Evolutionary conservation across 768 basidiomycete genomes (phyloP), one percentile per base, ranked within the genome.

Genomic region (Pleurotus ostreatus): DNA sequence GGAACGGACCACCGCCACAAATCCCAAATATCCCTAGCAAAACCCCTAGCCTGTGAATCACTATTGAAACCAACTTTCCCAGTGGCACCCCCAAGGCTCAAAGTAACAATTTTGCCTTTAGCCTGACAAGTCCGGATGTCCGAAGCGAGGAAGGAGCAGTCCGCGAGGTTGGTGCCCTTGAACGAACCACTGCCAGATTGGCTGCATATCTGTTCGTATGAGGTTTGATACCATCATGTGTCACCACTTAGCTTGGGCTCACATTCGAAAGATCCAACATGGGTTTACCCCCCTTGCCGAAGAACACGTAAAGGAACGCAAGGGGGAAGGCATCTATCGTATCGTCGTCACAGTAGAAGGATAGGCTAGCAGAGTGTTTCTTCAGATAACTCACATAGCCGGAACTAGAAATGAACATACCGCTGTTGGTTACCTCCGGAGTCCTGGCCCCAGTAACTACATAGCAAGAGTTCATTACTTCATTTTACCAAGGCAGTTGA

Each of bases 1-100:
- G 16, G 22, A 2, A 55, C 70, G 38, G 55, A 71, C 54, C 54
- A 5, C 63, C 63, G 26, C 86, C 88, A 88, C 56, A 84, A 62
- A 63, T 86, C 74, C 88, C 88, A 89, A 52, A 89, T 78, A 0
- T 77, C 78, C 51, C 80, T 69, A 1, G 83, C 87, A 59, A 86
- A 88, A 9, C 66, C 65, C 6, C 64, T 58, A 6, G 81, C 88
- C 60, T 85, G 75, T 0, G 74, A 65, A 54, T 82, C 82, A 57
- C 75, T 79, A 41, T 67, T 67, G 64, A 89, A 88, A 7, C 77
- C 77, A 8, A 76, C 82, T 38, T 78, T 72, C 6, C 85, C 84
- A 1, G 76, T 78, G 12, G 82, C 85, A 26, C 84, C 84, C 20
- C 84, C 84, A 20, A 83, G 66, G 26, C 77, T 79, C 49, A 82